Base-by-base conservation (phyloP, 192 early-diverging fungal species). In the Gaertneriomyces semiglobifer region DNA sequence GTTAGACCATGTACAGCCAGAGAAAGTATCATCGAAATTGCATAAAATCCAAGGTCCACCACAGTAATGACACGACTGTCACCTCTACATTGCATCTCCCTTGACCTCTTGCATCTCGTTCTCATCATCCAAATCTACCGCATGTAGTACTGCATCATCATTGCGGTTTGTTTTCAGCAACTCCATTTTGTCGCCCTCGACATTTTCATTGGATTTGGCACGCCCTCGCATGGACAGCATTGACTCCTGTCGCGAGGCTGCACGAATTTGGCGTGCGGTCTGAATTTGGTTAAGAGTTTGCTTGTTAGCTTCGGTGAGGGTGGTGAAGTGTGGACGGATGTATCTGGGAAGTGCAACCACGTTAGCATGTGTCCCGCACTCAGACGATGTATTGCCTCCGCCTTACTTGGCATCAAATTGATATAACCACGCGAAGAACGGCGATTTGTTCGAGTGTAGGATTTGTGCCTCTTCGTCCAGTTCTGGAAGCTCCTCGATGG, bases 291-390 rank as follows among this genome's bases (percentile, higher is more conserved):
- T 41, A 9, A 71, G 62, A 16, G 69, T 71, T 58, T 71, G 53
- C 6, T 65, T 53, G 53, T 65, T 63, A 14, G 43, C 25, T 7
- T 64, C 62, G 46, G 62, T 58, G n/a, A 71, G 69, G 19, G 69
- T 79, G 6, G 73, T 75, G 52, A 79, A 75, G 77, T 79, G 70
- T 4, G 77, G 77, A n/a, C 77, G 77, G 57, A 79, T 79, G 65
- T 73, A 79, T 46, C 77, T 79, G 43, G 53, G 12, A 58, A 12
- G 45, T 25, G 18, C 16, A 57, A 57, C 11, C 11, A 2, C 2
- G 25, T 10, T 57, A 12, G 2, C 55, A 1, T 56, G 0, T 50
- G 2, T 12, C 0, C 14, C 1, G 12, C 14, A 1, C 16, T 12
- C 48, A 50, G 2, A 50, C 16, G 48, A 18, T 50, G n/a, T n/a